A percentile compares a stretch with the other conserved stretches of the same genome.
Evolutionary conservation across 257 asterid genomes (phyloP).

Genomic region (Przewalskia tangutica): DNA sequence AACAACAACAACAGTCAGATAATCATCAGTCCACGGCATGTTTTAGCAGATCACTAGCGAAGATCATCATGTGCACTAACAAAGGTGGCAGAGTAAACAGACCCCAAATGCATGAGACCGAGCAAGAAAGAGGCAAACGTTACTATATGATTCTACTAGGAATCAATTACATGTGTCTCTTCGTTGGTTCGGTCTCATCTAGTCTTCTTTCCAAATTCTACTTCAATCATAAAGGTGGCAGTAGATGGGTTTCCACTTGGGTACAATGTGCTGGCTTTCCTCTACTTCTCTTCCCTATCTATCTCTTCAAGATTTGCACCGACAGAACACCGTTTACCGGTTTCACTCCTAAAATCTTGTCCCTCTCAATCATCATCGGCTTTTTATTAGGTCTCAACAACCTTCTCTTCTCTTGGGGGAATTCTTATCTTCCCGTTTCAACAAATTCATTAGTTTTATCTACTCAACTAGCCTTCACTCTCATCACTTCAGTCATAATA

Average conservation of each 20-base stretch:
- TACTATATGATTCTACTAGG: constrained; percentile 26
- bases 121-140: constrained; percentile 14
- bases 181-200: constrained; percentile 53
- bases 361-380: constrained; percentile 31
- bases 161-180: constrained; percentile 32
- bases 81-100: background rate
- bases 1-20: no score
- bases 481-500: constrained; percentile 40
- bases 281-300: constrained; percentile 34
- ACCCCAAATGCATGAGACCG: background rate
- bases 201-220: constrained; percentile 51
- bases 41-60: background rate
- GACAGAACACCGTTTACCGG: constrained; percentile 39
- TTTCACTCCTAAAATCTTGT: constrained; percentile 13
- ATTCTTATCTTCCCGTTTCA: constrained; percentile 56
- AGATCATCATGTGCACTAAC: background rate
- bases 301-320: constrained; percentile 32
- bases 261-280: constrained; percentile 80
- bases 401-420: constrained; percentile 53
- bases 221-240: constrained; percentile 64
- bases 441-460: constrained; percentile 54
- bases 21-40: background rate
- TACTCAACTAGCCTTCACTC: constrained; percentile 50
- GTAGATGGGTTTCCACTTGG: constrained; percentile 73
- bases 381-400: constrained; percentile 49